Evolutionary conservation across 2,329 filamentous ascomycete species (phyloP), one percentile per base, ranked within the genome.

Genomic region (Talaromyces sp.): DNA sequence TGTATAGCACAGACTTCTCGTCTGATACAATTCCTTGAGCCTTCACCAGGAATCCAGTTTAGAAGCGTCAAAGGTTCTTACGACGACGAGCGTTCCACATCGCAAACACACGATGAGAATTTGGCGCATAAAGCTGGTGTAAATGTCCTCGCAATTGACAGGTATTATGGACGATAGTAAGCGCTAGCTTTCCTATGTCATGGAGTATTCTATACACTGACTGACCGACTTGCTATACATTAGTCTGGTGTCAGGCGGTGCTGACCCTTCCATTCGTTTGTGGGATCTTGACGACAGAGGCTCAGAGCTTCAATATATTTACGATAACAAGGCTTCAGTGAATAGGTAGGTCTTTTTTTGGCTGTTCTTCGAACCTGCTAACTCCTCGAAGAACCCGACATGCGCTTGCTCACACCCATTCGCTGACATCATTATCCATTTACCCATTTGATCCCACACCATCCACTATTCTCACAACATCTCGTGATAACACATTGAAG

Each of bases 181-280:
- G 75, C 72, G 47, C 45, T 49, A 57, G 10, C 39, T 56, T 37
- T 6, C n/a, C 24, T 1, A 24, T 49, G 13, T 27, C 14, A 19
- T 11, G 49, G 14, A 75, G 83, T 68, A 24, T 66, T 37, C 31
- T 56, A 6, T 19, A 37, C 27, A 16, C 27, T 49, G 27, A 50
- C 62, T 66, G 16, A 45, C 47, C 39, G 14, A n/a, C 24, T 50
- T 52, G 16, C 22, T 22, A 22, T 35, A 39, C 59, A 19, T 24
- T 71, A 90, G 91, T 69, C 84, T 97, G 68, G 78, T 97, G 1
- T 96, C 93, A 0, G 94, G 92, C 3, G 93, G 93, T 35, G 89
- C 91, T 4, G 92, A 97, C 73, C 91, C 90, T 10, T 90, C 90
- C 0, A 87, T 97, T 72, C 90, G 89, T 69, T 80, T 97, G 54